Evolutionary conservation across 2,329 filamentous ascomycete species (phyloP), one percentile per base, ranked within the genome.

Genomic region (Orbilia javanica): DNA sequence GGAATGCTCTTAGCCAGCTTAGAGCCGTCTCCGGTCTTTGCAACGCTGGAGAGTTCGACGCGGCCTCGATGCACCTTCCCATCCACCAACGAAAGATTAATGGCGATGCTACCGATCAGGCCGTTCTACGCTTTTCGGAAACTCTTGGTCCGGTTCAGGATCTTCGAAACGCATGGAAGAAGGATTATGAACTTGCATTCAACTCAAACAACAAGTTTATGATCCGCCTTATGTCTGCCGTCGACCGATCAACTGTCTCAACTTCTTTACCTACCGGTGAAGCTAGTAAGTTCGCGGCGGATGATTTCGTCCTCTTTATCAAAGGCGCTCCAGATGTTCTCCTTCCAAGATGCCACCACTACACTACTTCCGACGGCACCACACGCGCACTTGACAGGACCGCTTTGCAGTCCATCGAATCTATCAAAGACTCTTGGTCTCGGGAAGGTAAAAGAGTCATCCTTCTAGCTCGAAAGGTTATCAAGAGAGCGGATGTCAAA

Each of bases 151-250:
- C 88, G 0, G 89, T 92, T 0, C 84, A 86, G 0, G 87, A 91
- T 63, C 84, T 91, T 4, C 88, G 90, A 6, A 85, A 86, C 13
- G 86, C 87, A 79, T 93, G 91, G 90, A 87, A 87, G 64, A 90
- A 88, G 65, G 87, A 88, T 1, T 93, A 90, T 80, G 89, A 91
- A 67, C 85, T 93, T 29, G 88, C 90, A 0, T 94, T 94, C 83
- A 94, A 94, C 85, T 93, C 90, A 84, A 93, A 93, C 85, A 94
- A 93, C 84, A 94, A 94, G 84, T 94, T 90, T 82, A 94, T 93
- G 89, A 88, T 94, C 68, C 87, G 89, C 36, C 87, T 90, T 0
- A 88, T 91, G 60, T 85, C 85, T 10, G 82, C 74, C 7, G 75
- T 81, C 6, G 63, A 79, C 7, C 48, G 52, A 3, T 15, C 67